These are phyloP conservation scores for Alternaria postmessia DNA, from an alignment of 2,329 filamentous ascomycete genomes.

Conservation along the genomic window DNA sequence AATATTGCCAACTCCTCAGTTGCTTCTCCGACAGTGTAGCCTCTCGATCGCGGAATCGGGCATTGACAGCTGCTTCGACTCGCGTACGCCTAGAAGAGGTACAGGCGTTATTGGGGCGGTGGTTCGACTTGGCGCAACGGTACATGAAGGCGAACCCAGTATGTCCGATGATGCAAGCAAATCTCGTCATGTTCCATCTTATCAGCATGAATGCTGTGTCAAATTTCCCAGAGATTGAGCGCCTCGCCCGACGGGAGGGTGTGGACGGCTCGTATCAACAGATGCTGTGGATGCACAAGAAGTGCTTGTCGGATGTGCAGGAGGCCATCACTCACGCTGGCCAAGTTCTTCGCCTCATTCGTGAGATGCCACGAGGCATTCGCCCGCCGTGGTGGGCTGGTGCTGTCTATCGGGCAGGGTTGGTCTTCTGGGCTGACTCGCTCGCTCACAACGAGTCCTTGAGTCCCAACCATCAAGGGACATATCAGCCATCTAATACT, in stretches of 20 bases:
- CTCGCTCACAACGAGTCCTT: conserved; percentile 60
- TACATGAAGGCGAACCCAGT: conserved; percentile 64
- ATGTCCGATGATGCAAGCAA: conserved; percentile 69
- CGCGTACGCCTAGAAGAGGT: conserved; percentile 69
- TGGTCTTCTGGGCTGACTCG: conserved; percentile 59
- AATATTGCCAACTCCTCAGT: conserved; percentile 70
- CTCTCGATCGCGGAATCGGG: conserved; percentile 56
- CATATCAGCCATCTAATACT: conserved; percentile 46
- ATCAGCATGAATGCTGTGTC: conserved; percentile 74
- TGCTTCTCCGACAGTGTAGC: conserved; percentile 68
- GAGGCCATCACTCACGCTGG: conserved; percentile 73
- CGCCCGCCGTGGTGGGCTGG: conserved; percentile 76
- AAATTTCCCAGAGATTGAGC: conserved; percentile 72
- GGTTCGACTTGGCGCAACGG: conserved; percentile 70
- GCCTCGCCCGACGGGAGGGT: conserved; percentile 68
- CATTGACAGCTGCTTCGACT: conserved; percentile 68
- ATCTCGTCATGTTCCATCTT: conserved; percentile 74
- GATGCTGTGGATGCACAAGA: conserved; percentile 64
- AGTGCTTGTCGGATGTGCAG: conserved; percentile 69
- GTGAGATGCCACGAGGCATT: conserved; percentile 66
- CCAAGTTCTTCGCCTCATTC: conserved; percentile 69
- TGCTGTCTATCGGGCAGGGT: conserved; percentile 69
- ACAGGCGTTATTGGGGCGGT: conserved; percentile 69
- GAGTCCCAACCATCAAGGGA: conserved; percentile 45
- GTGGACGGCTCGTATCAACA: conserved; percentile 66